A percentile compares a stretch with the other conserved stretches of the same genome.
phyloP scores from a whole-genome alignment of 441 rosid species.

The Adansonia rubrostipa region DNA sequence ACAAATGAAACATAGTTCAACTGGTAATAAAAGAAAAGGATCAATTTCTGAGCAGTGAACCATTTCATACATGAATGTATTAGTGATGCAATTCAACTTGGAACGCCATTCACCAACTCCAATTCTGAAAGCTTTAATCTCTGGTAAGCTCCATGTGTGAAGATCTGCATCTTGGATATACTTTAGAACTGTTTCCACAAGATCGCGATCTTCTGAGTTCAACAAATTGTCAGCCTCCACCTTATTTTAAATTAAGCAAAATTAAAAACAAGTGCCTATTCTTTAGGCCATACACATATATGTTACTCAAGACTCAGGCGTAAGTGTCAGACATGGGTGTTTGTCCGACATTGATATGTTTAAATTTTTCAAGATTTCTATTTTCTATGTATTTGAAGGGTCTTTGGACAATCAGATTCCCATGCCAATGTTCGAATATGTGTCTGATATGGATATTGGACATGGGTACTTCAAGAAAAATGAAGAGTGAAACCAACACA shows the following conservation, averaged over 20 bases:
- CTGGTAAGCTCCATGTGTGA: slow-evolving; percentile 60
- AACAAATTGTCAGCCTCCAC: slow-evolving; percentile 45
- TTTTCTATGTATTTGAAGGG: too few relatives aligned
- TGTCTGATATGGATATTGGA: too few relatives aligned
- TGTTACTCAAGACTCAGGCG: too few relatives aligned
- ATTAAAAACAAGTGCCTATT: background rate
- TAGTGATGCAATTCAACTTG: slow-evolving; percentile 67
- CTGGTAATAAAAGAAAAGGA: background rate
- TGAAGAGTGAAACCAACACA: too few relatives aligned
- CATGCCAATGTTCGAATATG: too few relatives aligned
- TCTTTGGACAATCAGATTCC: too few relatives aligned
- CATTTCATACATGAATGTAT: slow-evolving; percentile 68
- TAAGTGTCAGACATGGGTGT: too few relatives aligned
- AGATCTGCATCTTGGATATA: slow-evolving; percentile 79
- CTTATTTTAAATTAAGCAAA: slow-evolving; percentile 36
- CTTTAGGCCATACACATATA: background rate
- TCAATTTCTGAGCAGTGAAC: slow-evolving; percentile 34
- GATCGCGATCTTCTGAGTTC: slow-evolving; percentile 40
- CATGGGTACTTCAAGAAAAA: too few relatives aligned
- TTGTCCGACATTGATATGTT: too few relatives aligned
- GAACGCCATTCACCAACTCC: slow-evolving; percentile 66
- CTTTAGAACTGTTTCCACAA: slow-evolving; percentile 54
- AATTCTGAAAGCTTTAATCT: slow-evolving; percentile 55
- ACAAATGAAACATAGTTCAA: background rate
- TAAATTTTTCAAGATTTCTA: too few relatives aligned